Conservation (phyloP, 2,329 filamentous ascomycete genomes). For the Ustulina deusta region DNA sequence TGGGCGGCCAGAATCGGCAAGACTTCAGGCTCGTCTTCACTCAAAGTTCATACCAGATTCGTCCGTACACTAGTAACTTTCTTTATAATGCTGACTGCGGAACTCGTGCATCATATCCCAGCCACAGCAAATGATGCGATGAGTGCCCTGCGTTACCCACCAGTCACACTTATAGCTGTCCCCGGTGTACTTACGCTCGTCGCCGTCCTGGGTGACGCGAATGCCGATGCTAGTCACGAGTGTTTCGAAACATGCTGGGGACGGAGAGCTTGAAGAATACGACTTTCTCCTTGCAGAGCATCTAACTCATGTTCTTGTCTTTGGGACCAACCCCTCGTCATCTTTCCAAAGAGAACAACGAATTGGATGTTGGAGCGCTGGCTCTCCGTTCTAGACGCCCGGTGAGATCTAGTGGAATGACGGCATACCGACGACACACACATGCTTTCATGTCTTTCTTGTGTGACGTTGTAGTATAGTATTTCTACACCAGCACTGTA, state of each 20-base stretch:
- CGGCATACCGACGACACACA: not conserved
- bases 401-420: not conserved
- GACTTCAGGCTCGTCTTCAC: conserved; percentile 10
- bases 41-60: not conserved
- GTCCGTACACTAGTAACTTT: not conserved
- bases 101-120: conserved; percentile 18
- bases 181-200: not conserved
- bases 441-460: too few species aligned
- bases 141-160: conserved; percentile 6
- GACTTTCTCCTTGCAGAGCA: not conserved
- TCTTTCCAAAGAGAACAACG: not conserved
- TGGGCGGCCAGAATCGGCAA: conserved; percentile 23
- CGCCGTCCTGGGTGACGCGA: conserved; percentile 3
- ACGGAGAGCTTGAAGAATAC: not conserved
- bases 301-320: not conserved
- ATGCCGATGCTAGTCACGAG: conserved; percentile 21
- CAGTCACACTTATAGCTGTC: not conserved
- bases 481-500: not conserved
- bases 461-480: not conserved
- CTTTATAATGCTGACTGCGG: conserved; percentile 21
- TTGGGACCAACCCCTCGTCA: not conserved
- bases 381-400: not conserved
- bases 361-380: not conserved
- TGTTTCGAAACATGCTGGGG: conserved; percentile 21
- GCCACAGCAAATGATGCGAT: conserved; percentile 10